A percentile compares a stretch with the other conserved stretches of the same genome.
Conservation (phyloP, 2,329 filamentous ascomycete species). For the Exophiala spinifera region DNA sequence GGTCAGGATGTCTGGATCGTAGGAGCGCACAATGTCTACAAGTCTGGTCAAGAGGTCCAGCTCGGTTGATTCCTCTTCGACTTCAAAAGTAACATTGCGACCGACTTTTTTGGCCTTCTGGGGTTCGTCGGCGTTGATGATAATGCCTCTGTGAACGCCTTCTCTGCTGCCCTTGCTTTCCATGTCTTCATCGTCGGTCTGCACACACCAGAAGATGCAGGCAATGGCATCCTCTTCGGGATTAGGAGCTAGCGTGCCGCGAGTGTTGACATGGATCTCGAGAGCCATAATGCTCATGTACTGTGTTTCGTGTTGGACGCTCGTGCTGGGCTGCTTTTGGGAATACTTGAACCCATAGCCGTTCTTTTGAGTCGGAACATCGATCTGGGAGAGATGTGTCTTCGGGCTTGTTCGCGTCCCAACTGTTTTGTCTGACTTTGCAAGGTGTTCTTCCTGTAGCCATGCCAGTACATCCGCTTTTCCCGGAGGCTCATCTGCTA, state of each 20-base stretch:
- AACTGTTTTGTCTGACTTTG: neutral
- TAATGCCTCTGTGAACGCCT: slow-evolving; percentile 63
- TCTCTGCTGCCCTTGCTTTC: slow-evolving; percentile 39
- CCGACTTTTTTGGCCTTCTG: slow-evolving; percentile 59
- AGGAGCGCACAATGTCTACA: slow-evolving; percentile 75
- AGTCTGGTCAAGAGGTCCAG: slow-evolving; percentile 81
- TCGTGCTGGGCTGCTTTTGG: slow-evolving; percentile 69
- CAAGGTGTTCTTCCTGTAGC: slow-evolving; percentile 48
- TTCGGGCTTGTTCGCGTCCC: slow-evolving; percentile 5
- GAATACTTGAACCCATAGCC: slow-evolving; percentile 82
- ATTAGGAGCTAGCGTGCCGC: slow-evolving; percentile 76
- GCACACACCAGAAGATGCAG: slow-evolving; percentile 86
- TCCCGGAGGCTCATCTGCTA: slow-evolving; percentile 67
- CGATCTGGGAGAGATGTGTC: slow-evolving; percentile 70
- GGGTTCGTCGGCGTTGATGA: slow-evolving; percentile 66
- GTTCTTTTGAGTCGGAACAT: slow-evolving; percentile 79
- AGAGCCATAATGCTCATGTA: slow-evolving; percentile 98
- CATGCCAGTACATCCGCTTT: slow-evolving; percentile 67
- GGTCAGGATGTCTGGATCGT: slow-evolving; percentile 89
- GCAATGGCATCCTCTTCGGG: slow-evolving; percentile 86
- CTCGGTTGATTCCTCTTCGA: slow-evolving; percentile 74
- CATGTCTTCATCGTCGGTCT: slow-evolving; percentile 65
- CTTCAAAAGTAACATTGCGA: slow-evolving; percentile 59
- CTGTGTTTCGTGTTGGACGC: slow-evolving; percentile 76
- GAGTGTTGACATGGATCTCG: slow-evolving; percentile 86